Percentiles rank a stretch among this genome's conserved stretches.
phyloP scores from a whole-genome alignment of 306 rosid species.

The Vicia villosa region DNA sequence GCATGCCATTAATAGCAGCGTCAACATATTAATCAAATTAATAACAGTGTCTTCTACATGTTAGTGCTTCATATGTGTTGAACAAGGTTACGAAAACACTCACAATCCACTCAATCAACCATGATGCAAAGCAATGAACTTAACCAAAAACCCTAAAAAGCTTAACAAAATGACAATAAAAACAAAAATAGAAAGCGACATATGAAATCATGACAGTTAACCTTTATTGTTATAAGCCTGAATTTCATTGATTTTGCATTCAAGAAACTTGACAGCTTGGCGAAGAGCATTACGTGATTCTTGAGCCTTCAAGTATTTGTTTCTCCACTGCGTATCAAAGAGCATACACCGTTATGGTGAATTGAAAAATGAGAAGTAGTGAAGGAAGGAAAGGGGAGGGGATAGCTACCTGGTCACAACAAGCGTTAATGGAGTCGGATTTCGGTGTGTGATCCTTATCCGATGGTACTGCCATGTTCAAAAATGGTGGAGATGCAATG shows the following conservation, averaged over 20 bases:
- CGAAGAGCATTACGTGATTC: constrained; percentile 58
- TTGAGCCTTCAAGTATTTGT: constrained; percentile 47
- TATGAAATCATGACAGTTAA: constrained; percentile 12
- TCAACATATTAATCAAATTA: too few relatives aligned
- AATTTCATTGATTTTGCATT: constrained; percentile 38
- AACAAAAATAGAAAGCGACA: too few relatives aligned
- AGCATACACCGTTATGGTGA: not conserved
- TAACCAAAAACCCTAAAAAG: too few relatives aligned
- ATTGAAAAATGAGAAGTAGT: not conserved
- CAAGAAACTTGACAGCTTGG: constrained; percentile 59
- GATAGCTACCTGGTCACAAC: constrained; percentile 48
- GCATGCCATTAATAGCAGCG: too few relatives aligned
- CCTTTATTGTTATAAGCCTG: constrained; percentile 52
- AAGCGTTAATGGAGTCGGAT: constrained; percentile 33
- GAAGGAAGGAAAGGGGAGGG: not conserved
- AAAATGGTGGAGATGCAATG: not conserved
- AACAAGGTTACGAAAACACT: too few relatives aligned
- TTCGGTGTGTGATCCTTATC: not conserved
- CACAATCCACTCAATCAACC: too few relatives aligned
- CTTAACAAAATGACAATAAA: too few relatives aligned
- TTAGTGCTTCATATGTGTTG: too few relatives aligned
- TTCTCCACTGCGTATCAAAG: constrained; percentile 55
- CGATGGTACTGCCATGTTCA: not conserved
- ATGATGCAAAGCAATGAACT: too few relatives aligned
- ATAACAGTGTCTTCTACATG: too few relatives aligned